A percentile compares a stretch with the other conserved stretches of the same genome.
Conservation (phyloP, 2,329 filamentous ascomycete species). For the Botrytis porri region DNA sequence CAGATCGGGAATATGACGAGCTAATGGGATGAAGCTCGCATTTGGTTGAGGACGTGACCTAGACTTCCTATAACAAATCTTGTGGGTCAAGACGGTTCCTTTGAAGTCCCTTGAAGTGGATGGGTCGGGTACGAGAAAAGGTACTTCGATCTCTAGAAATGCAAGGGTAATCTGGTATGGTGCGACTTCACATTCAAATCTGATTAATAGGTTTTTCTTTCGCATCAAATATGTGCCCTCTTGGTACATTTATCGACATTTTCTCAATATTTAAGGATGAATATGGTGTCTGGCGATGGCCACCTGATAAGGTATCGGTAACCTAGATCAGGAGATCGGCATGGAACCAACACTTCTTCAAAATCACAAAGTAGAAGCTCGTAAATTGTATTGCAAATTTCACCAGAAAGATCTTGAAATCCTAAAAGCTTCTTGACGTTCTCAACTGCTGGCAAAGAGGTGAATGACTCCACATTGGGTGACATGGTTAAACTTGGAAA, state of each 20-base stretch:
- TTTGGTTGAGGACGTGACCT: background rate
- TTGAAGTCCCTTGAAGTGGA: background rate
- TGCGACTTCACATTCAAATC: background rate
- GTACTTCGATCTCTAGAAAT: background rate
- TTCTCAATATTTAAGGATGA: background rate
- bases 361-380: background rate
- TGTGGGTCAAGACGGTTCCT: background rate
- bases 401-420: background rate
- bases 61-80: background rate
- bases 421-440: background rate
- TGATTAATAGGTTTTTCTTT: background rate
- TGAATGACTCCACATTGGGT: background rate
- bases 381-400: background rate
- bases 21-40: background rate
- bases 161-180: background rate
- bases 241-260: background rate
- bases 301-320: background rate
- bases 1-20: background rate
- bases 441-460: too few species aligned
- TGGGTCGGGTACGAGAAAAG: background rate
- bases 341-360: too few species aligned
- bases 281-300: background rate
- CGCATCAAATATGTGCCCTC: background rate
- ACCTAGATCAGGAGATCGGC: background rate
- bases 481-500: background rate